phyloP scores from a whole-genome alignment of 305 asterid genomes.

The Fraxinus xanthoxyloides region DNA sequence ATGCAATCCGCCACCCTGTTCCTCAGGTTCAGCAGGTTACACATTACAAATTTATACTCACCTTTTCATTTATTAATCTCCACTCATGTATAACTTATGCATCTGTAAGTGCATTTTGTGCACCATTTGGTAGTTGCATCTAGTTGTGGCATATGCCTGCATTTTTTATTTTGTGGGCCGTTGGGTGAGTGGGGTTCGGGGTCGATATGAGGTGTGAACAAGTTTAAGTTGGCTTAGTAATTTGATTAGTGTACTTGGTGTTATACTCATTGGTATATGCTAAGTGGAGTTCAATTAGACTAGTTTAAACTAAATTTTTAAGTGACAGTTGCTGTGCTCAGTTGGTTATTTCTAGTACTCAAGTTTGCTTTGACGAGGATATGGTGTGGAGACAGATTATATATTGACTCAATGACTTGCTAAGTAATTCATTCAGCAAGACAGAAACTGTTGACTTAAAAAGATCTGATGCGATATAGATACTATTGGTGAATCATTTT shows the following conservation, averaged over 20 bases:
- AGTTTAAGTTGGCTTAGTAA: not conserved
- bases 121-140: not conserved
- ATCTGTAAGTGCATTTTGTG: not conserved
- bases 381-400: not conserved
- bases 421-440: not conserved
- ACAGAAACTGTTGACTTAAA: not conserved
- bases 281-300: not conserved
- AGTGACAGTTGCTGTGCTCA: not conserved
- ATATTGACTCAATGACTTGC: not conserved
- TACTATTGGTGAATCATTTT: not conserved
- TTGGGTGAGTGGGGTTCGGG: not conserved
- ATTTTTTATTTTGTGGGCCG: not conserved
- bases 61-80: not conserved
- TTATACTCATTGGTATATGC: not conserved
- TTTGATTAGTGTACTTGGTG: not conserved
- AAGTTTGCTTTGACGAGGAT: not conserved
- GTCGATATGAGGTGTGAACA: not conserved
- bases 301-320: not conserved
- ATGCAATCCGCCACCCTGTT: slow-evolving; percentile 48
- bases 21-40: slow-evolving; percentile 62
- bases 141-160: not conserved
- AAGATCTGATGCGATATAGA: not conserved
- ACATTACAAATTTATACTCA: not conserved
- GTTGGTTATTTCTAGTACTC: not conserved
- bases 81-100: not conserved